Base-by-base conservation (phyloP, 306 rosid species). In the Abrus pulchellus region DNA sequence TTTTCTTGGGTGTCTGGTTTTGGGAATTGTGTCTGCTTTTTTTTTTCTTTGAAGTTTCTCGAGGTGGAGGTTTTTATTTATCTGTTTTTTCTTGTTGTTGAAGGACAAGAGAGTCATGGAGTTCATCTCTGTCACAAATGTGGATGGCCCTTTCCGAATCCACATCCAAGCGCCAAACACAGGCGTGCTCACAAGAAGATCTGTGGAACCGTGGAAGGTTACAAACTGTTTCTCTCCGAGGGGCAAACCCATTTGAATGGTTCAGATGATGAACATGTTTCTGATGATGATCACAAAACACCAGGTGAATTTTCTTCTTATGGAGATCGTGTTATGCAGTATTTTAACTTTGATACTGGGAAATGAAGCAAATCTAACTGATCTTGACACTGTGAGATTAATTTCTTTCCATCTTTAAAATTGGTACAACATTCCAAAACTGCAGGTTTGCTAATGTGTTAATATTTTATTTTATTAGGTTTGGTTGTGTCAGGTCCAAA, bases 101-200 rank as follows among this genome's bases (percentile, higher is more conserved):
- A 71, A 88, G 96, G 88, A 72, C 68, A 76, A 10, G 92, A 88
- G 54, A 74, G 56, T 71, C 97, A 86, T 73, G 93, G 89, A 82
- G 87, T 82, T 52, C 77, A 89, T 75, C 66, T 88, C 34, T 94
- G 98, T 76, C 76, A 43, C 83, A 91, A 90, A 86, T 94, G 98
- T 86, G 97, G 98, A 66, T 94, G 94, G 94, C 80, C 83, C 4
- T 94, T 73, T n/a, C 95, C 97, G 3, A 94, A 90, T 55, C 85
- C 91, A 62, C 97, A 94, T 75, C 98, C 98, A 12, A 92, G 95
- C 78, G 85, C 98, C 7, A 90, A 75, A 57, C 90, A 79, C 32
- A 88, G 98, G 79, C 92, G 97, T 41, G 87, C 95, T 3, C 97
- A 94, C 79, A 90, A 85, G 93, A 93, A 76, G 94, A 90, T 93